phyloP scores from a whole-genome alignment of 768 basidiomycete species.

The Serendipita sp. region DNA sequence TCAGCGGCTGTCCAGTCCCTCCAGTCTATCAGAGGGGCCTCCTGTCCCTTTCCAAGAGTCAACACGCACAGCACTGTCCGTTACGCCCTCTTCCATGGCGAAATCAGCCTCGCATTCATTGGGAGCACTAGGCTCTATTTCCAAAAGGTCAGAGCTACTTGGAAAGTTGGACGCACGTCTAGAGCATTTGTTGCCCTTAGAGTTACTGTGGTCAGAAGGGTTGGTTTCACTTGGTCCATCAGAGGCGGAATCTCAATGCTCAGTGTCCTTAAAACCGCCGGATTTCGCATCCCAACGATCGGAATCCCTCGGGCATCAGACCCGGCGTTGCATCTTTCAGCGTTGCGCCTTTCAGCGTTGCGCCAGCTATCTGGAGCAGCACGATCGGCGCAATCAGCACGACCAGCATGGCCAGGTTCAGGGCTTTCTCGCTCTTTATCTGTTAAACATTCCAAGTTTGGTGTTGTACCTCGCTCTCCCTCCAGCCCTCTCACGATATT shows the following conservation, averaged over 20 bases:
- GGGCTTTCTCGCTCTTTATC: neutral
- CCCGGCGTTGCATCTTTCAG: neutral
- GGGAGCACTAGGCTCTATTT: neutral
- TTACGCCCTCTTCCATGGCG: neutral
- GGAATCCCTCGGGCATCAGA: neutral
- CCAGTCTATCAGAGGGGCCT: neutral
- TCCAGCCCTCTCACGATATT: neutral
- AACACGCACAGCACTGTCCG: neutral
- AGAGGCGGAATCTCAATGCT: neutral
- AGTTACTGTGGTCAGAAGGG: neutral
- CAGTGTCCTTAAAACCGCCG: neutral
- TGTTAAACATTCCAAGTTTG: no score
- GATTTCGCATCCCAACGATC: neutral
- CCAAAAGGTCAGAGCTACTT: neutral
- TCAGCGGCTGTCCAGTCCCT: neutral
- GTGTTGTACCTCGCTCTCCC: no score
- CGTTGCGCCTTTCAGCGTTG: neutral
- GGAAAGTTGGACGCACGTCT: neutral
- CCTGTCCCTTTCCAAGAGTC: neutral
- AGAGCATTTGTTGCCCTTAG: neutral
- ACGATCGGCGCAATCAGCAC: neutral
- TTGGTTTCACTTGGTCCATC: neutral
- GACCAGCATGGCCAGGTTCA: neutral
- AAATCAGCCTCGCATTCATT: neutral
- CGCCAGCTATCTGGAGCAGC: no score